A percentile compares a stretch with the other conserved stretches of the same genome.
Conservation (phyloP, 345 rosid species). For the Populus alba region DNA sequence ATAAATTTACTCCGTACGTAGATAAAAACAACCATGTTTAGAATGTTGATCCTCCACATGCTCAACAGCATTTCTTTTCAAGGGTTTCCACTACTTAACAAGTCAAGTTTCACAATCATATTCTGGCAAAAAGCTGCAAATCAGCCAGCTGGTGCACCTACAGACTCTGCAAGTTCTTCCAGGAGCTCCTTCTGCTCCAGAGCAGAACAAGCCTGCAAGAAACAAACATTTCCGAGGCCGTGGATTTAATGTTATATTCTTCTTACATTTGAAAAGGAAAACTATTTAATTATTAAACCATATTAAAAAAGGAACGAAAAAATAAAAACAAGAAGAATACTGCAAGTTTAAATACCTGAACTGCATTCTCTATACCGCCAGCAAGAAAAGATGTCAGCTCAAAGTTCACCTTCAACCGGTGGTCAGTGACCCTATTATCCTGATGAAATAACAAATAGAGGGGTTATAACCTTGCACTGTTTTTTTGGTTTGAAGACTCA, state of each 20-base stretch:
- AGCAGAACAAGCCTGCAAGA: slow-evolving; percentile 67
- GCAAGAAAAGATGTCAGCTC: slow-evolving; percentile 79
- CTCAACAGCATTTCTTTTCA: neutral
- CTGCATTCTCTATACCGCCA: slow-evolving; percentile 71
- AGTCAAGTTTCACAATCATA: neutral
- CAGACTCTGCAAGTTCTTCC: slow-evolving; percentile 83
- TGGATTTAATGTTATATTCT: neutral
- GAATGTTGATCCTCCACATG: neutral
- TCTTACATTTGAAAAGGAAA: neutral
- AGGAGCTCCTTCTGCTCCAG: slow-evolving; percentile 85
- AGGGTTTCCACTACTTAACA: neutral
- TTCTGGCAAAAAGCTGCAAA: neutral
- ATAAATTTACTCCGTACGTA: neutral
- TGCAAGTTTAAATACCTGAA: slow-evolving; percentile 55
- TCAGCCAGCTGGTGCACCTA: slow-evolving; percentile 41
- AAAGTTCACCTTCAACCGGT: slow-evolving; percentile 86
- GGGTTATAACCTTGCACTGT: slow-evolving; percentile 6
- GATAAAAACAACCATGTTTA: neutral
- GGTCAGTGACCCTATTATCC: slow-evolving; percentile 97
- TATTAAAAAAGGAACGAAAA: neutral
- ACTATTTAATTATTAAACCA: neutral
- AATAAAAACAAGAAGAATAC: neutral
- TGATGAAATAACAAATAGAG: slow-evolving; percentile 20
- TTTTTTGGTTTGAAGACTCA: neutral
- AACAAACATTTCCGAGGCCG: slow-evolving; percentile 6